Percentiles rank a stretch among this genome's conserved stretches.
Evolutionary conservation across 176 grass and related monocot species (phyloP).

Genomic region (Oryza officinalis): DNA sequence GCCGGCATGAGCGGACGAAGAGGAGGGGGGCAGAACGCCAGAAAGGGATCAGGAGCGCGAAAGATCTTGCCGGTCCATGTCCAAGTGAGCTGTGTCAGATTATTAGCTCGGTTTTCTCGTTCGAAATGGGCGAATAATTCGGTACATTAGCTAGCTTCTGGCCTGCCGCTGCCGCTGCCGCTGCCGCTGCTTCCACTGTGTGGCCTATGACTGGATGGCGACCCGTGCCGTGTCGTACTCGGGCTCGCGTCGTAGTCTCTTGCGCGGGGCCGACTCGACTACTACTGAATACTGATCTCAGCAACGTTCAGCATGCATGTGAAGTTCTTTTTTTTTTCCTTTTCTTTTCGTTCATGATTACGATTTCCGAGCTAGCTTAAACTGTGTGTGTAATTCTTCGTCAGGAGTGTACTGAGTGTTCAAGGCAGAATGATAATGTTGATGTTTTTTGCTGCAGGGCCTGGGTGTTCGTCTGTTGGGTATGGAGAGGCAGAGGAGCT

Average conservation of each 20-base stretch:
- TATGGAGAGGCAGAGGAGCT: conserved; percentile 88
- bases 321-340: background rate
- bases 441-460: conserved; percentile 63
- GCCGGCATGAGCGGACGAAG: background rate
- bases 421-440: background rate
- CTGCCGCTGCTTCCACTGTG: background rate
- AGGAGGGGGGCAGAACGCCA: background rate
- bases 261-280: background rate
- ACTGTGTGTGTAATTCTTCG: background rate
- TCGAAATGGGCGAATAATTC: background rate
- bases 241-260: background rate
- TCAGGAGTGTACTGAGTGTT: background rate
- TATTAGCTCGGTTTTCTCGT: background rate
- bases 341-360: background rate
- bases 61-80: background rate
- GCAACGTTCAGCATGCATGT: background rate
- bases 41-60: background rate
- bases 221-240: conserved; percentile 3
- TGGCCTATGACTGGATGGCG: conserved; percentile 1
- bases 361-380: too few relatives aligned
- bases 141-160: background rate
- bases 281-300: background rate
- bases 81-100: background rate
- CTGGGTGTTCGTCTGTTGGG: conserved; percentile 91
- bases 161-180: too few relatives aligned